Evolutionary conservation across 2,329 filamentous ascomycete genomes (phyloP).

Genomic region (Verticillium alfalfae): DNA sequence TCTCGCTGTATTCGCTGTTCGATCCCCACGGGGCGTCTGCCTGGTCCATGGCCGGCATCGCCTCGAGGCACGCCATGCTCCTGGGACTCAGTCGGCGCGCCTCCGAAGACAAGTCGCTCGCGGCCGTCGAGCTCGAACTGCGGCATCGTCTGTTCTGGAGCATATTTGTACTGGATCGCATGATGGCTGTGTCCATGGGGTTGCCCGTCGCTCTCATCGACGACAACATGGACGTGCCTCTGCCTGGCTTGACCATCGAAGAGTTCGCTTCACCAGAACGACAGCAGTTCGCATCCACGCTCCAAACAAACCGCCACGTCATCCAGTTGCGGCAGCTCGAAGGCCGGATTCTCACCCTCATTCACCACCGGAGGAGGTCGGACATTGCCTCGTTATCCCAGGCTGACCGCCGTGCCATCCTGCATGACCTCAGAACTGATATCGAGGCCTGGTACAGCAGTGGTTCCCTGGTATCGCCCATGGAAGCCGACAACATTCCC

Average conservation of each 20-base stretch:
- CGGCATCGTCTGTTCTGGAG: slow-evolving; percentile 38
- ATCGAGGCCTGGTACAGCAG: slow-evolving; percentile 42
- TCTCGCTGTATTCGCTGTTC: slow-evolving; percentile 37
- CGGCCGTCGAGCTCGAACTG: slow-evolving; percentile 21
- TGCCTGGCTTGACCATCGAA: slow-evolving; percentile 37
- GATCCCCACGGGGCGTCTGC: slow-evolving; percentile 32
- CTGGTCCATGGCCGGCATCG: slow-evolving; percentile 33
- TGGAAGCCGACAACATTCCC: slow-evolving; percentile 35
- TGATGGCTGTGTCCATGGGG: slow-evolving; percentile 35
- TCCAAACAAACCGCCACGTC: slow-evolving; percentile 38
- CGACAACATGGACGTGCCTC: slow-evolving; percentile 30
- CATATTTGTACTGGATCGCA: slow-evolving; percentile 37
- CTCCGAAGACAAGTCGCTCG: slow-evolving; percentile 18
- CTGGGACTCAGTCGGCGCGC: slow-evolving; percentile 27
- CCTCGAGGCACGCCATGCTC: slow-evolving; percentile 30
- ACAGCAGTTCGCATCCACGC: slow-evolving; percentile 28
- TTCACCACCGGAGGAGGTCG: slow-evolving; percentile 24
- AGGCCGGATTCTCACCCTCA: slow-evolving; percentile 28
- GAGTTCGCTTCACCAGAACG: slow-evolving; percentile 35
- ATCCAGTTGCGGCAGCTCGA: slow-evolving; percentile 38
- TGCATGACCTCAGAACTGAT: slow-evolving; percentile 28
- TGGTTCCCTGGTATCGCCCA: slow-evolving; percentile 35
- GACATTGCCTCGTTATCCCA: slow-evolving; percentile 22
- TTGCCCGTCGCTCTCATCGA: slow-evolving; percentile 31
- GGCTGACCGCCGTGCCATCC: slow-evolving; percentile 22